These are phyloP conservation scores for Metschnikowia kunwiensis DNA, from an alignment of 805 yeast species.

Conservation along the genomic window DNA sequence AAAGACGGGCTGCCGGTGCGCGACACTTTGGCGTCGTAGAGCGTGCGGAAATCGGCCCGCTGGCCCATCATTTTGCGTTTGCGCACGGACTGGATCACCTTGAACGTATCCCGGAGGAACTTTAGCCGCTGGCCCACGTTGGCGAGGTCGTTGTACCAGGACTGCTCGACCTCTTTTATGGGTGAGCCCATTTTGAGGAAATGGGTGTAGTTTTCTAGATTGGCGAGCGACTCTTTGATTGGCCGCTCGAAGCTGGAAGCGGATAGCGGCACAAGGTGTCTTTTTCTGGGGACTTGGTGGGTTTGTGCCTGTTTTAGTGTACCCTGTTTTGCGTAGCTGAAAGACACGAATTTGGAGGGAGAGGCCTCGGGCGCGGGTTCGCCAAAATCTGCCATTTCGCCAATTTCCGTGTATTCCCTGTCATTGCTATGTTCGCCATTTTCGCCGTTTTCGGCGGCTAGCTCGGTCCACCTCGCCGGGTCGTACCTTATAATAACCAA, in stretches of 20 bases:
- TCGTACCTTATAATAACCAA: slow-evolving; percentile 15
- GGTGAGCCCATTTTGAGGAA: not conserved
- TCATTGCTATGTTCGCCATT: no score
- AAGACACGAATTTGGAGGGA: slow-evolving; percentile 11
- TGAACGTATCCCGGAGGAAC: slow-evolving; percentile 19
- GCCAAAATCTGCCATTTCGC: no score
- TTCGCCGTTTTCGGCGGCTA: no score
- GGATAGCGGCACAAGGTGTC: slow-evolving; percentile 9
- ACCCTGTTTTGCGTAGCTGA: slow-evolving; percentile 6
- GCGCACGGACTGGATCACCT: slow-evolving; percentile 20
- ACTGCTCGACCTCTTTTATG: slow-evolving; percentile 6
- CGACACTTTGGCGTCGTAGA: slow-evolving; percentile 10
- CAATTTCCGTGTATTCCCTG: no score
- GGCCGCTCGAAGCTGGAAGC: slow-evolving; percentile 12
- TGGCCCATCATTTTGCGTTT: slow-evolving; percentile 19
- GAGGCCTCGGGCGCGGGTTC: slow-evolving; percentile 1
- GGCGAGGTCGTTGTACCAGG: slow-evolving; percentile 17
- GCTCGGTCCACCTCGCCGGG: slow-evolving; percentile 18
- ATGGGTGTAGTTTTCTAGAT: slow-evolving; percentile 9
- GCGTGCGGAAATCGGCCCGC: slow-evolving; percentile 17
- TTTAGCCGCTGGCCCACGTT: slow-evolving; percentile 20
- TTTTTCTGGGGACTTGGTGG: slow-evolving; percentile 4
- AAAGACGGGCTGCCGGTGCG: slow-evolving; percentile 13
- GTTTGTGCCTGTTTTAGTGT: no score
- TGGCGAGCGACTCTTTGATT: slow-evolving; percentile 12